Conservation (phyloP, 2,329 filamentous ascomycete species). For the Penicillium sp. region DNA sequence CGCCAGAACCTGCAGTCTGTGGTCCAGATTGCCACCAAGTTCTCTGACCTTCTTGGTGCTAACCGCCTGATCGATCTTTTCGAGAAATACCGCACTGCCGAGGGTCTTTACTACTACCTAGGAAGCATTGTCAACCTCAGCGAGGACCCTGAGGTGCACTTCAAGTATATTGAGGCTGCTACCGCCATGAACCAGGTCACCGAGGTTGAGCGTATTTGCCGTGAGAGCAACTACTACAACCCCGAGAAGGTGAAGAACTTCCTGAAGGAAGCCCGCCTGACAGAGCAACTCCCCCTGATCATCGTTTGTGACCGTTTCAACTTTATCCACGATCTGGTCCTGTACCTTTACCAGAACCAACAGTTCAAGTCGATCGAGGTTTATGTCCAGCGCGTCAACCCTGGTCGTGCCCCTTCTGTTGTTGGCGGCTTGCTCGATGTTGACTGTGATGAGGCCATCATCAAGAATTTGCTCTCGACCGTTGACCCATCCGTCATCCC, state of each 20-base stretch:
- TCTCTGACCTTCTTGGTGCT: constrained; percentile 90
- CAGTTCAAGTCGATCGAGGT: constrained; percentile 99
- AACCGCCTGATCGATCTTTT: constrained; percentile 85
- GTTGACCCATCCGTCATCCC: constrained; percentile 82
- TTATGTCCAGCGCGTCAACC: constrained; percentile 96
- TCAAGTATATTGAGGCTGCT: constrained; percentile 98
- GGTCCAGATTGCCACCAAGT: constrained; percentile 94
- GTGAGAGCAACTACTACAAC: constrained; percentile 87
- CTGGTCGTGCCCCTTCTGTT: constrained; percentile 83
- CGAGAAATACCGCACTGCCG: constrained; percentile 95
- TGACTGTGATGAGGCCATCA: constrained; percentile 93
- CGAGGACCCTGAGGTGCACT: constrained; percentile 91
- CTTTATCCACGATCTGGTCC: constrained; percentile 93
- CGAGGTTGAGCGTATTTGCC: constrained; percentile 95
- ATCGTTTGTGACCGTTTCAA: constrained; percentile 99
- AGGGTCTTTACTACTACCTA: constrained; percentile 97
- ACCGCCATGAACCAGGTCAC: constrained; percentile 90
- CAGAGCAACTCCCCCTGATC: constrained; percentile 91
- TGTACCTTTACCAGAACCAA: constrained; percentile 98
- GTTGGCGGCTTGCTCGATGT: constrained; percentile 92
- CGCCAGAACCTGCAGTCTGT: constrained; percentile 94
- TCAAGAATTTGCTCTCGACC: constrained; percentile 84
- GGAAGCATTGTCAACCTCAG: constrained; percentile 97
- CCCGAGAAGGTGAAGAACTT: constrained; percentile 98
- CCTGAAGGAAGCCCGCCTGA: constrained; percentile 89